phyloP scores from a whole-genome alignment of 805 yeast genomes.

The Torulaspora maleeae region DNA sequence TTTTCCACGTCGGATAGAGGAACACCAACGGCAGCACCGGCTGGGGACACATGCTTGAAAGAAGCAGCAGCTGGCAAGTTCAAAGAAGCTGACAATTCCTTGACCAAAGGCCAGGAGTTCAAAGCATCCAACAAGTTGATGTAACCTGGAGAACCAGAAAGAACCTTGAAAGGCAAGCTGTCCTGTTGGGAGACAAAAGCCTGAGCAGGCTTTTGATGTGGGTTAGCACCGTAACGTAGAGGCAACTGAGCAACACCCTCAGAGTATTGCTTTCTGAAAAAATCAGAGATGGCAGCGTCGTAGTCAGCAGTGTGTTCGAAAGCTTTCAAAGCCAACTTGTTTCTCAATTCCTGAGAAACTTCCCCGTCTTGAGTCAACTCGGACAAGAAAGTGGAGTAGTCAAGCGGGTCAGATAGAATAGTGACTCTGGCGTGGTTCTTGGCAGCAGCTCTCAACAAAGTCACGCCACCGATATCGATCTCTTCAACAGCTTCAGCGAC shows the following conservation, averaged over 20 bases:
- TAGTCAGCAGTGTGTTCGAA: conserved; percentile 98
- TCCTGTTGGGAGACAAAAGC: conserved; percentile 84
- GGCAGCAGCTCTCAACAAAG: conserved; percentile 96
- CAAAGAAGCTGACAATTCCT: conserved; percentile 90
- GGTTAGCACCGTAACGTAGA: conserved; percentile 96
- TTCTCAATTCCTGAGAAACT: conserved; percentile 67
- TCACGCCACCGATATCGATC: conserved; percentile 97
- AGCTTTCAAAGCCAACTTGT: conserved; percentile 88
- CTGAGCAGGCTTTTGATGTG: conserved; percentile 99
- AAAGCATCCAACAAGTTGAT: conserved; percentile 94
- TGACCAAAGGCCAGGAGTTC: conserved; percentile 98
- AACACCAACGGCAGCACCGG: conserved; percentile 96
- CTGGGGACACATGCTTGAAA: conserved; percentile 98
- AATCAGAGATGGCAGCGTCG: conserved; percentile 92
- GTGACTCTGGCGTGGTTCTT: conserved; percentile 97
- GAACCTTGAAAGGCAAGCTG: conserved; percentile 86
- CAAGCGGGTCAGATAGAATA: conserved; percentile 89
- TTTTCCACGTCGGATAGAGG: conserved; percentile 89
- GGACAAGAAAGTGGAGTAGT: conserved; percentile 80
- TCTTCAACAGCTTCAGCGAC: conserved; percentile 97
- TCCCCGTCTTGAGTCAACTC: conserved; percentile 68
- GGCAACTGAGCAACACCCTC: conserved; percentile 88
- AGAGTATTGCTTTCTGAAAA: conserved; percentile 94
- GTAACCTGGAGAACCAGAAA: conserved; percentile 95
- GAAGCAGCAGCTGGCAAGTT: conserved; percentile 98